Conservation (phyloP, 1,139 yeast genomes). For the Saccharomyces hybrid region DNA sequence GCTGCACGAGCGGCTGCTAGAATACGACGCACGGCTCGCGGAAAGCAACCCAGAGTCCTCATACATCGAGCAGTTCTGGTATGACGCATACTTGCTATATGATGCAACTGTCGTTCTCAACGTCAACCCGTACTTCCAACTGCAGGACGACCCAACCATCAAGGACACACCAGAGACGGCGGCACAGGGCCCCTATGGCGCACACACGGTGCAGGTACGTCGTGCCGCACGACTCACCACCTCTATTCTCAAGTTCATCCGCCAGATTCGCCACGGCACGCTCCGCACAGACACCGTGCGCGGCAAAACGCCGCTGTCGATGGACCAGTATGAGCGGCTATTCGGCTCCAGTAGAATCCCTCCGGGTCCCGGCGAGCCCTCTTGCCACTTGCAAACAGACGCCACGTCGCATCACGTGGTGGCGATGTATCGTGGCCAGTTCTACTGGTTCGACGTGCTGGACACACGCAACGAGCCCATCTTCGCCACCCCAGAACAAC, state of each 20-base stretch:
- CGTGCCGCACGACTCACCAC: conserved; percentile 71
- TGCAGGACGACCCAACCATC: conserved; percentile 80
- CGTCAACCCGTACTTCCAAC: conserved; percentile 73
- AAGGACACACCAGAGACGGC: conserved; percentile 37
- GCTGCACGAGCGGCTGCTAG: conserved; percentile 9
- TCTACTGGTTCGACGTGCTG: conserved; percentile 85
- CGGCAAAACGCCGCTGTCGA: conserved; percentile 60
- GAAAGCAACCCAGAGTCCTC: conserved; percentile 52
- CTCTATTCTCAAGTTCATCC: conserved; percentile 64
- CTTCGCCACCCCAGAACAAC: conserved; percentile 59
- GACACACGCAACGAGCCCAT: conserved; percentile 56
- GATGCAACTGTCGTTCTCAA: conserved; percentile 83
- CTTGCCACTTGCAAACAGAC: conserved; percentile 74
- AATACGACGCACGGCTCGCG: conserved; percentile 52
- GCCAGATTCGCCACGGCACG: conserved; percentile 67
- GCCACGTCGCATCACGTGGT: conserved; percentile 63
- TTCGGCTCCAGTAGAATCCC: conserved; percentile 84
- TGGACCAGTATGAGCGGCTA: conserved; percentile 78
- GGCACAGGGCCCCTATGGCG: conserved; percentile 13
- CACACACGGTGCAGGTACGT: conserved; percentile 45
- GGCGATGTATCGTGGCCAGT: conserved; percentile 72
- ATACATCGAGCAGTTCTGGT: conserved; percentile 90
- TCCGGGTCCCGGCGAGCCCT: conserved; percentile 45
- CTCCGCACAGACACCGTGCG: conserved; percentile 61
- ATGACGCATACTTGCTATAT: conserved; percentile 72